Evolutionary conservation across 139 green algal species (phyloP).

Genomic region (Chlorella ohadii): DNA sequence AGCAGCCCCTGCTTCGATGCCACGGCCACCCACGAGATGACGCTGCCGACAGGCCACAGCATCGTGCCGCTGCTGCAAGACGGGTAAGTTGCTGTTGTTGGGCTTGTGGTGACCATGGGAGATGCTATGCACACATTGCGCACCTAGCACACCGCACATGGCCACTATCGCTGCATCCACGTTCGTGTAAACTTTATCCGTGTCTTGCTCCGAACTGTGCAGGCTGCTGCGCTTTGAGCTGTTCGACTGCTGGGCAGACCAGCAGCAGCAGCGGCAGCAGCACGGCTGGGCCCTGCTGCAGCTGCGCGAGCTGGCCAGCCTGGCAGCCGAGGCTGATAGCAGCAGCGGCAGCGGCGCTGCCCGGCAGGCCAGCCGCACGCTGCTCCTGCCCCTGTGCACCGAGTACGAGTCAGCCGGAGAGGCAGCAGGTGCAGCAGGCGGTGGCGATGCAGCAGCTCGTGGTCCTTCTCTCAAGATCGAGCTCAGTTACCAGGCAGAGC

Average conservation of each 20-base stretch:
- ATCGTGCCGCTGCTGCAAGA: conserved; percentile 28
- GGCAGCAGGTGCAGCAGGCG: not conserved
- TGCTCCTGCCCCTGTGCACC: conserved; percentile 26
- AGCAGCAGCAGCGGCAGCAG: conserved; percentile 9
- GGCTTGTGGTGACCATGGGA: too few relatives aligned
- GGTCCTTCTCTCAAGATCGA: conserved; percentile 15
- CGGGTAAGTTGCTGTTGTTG: not conserved
- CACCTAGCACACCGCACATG: too few relatives aligned
- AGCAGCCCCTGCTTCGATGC: conserved; percentile 23
- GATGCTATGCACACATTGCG: too few relatives aligned
- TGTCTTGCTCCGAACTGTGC: not conserved
- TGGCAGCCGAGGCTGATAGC: not conserved
- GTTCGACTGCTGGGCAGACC: conserved; percentile 24
- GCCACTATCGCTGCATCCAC: too few relatives aligned
- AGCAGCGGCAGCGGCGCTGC: not conserved
- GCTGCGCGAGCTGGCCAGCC: conserved; percentile 1
- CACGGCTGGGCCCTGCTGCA: conserved; percentile 25
- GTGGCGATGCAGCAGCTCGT: not conserved
- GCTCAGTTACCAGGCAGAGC: not conserved
- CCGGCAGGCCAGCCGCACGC: not conserved
- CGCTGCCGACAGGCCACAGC: not conserved
- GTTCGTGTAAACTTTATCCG: too few relatives aligned
- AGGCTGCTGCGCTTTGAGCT: conserved; percentile 33
- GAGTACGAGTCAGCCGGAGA: conserved; percentile 15
- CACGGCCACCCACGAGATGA: conserved; percentile 8